Conservation (phyloP, 225 moss, liverwort and hornwort species). For the Bryoerythrophyllum caledonicum region DNA sequence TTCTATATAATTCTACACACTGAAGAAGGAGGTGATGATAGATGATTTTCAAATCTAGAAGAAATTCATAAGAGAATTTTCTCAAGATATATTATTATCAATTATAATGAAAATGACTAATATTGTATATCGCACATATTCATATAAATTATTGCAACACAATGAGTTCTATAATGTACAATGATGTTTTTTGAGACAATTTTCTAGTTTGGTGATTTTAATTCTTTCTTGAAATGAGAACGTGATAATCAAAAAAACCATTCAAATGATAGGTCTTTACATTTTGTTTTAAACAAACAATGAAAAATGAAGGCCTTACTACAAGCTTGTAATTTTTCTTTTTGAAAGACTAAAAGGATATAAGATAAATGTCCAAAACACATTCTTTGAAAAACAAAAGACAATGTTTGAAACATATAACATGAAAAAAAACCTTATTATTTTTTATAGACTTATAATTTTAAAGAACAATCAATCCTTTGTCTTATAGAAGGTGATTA, state of each 20-base stretch:
- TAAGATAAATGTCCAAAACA: too few species aligned
- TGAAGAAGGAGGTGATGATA: not conserved
- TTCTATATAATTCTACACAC: constrained; percentile 20
- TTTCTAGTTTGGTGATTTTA: not conserved
- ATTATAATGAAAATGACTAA: rapidly evolving
- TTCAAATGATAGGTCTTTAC: not conserved
- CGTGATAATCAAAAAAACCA: rapidly evolving
- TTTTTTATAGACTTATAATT: too few species aligned
- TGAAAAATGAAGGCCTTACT: not conserved
- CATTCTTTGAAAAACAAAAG: too few species aligned
- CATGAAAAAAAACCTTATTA: too few species aligned
- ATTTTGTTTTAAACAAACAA: not conserved
- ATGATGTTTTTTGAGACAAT: not conserved
- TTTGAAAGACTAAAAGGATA: too few species aligned
- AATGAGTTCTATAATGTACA: not conserved
- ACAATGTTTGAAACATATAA: too few species aligned
- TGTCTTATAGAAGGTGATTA: not conserved
- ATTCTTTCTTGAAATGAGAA: too few species aligned
- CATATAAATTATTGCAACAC: rapidly evolving
- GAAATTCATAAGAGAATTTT: too few species aligned
- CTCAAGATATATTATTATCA: not conserved
- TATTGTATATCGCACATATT: too few species aligned
- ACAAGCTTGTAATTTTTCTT: not conserved
- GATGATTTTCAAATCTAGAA: too few species aligned
- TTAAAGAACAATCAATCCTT: not conserved